Evolutionary conservation across 2,329 filamentous ascomycete species (phyloP).

Genomic region (Rhinocladiella mackenziei): DNA sequence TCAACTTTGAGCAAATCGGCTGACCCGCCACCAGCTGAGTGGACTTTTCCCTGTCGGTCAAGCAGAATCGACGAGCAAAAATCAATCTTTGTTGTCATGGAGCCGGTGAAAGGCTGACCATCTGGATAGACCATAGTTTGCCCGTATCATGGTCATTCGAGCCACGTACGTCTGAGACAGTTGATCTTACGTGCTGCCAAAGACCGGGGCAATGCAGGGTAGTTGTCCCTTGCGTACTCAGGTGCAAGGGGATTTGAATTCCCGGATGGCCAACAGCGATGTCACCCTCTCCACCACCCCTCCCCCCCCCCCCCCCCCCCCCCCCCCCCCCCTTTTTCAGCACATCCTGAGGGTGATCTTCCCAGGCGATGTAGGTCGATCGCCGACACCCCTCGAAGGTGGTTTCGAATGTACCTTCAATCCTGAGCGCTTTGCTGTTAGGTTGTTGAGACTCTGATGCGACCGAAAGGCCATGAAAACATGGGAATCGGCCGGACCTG

Average conservation of each 20-base stretch:
- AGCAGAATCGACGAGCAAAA: neutral
- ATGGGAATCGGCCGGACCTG: neutral
- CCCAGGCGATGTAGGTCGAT: neutral
- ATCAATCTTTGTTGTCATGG: constrained; percentile 1
- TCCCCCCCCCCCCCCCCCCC: no score
- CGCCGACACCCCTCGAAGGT: neutral
- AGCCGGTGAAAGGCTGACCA: constrained; percentile 4
- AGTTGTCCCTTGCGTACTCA: neutral
- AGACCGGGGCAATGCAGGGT: neutral
- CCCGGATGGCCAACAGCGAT: neutral
- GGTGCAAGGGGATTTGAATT: constrained; percentile 3
- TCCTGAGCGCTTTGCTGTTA: no score
- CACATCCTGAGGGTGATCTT: no score
- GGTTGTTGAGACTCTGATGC: constrained; percentile 7
- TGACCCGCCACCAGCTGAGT: constrained; percentile 3
- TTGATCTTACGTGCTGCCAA: constrained; percentile 9
- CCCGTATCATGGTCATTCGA: constrained; percentile 13
- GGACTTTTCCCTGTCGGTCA: neutral
- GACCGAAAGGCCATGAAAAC: constrained; percentile 8
- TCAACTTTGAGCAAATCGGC: neutral
- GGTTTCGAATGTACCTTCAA: no score
- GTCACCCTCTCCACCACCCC: constrained; percentile 7
- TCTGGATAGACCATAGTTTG: constrained; percentile 1
- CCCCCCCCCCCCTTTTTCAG: no score
- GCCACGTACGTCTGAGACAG: constrained; percentile 11